Conservation (phyloP, 169 alveolate genomes). For the Babesia sp. region DNA sequence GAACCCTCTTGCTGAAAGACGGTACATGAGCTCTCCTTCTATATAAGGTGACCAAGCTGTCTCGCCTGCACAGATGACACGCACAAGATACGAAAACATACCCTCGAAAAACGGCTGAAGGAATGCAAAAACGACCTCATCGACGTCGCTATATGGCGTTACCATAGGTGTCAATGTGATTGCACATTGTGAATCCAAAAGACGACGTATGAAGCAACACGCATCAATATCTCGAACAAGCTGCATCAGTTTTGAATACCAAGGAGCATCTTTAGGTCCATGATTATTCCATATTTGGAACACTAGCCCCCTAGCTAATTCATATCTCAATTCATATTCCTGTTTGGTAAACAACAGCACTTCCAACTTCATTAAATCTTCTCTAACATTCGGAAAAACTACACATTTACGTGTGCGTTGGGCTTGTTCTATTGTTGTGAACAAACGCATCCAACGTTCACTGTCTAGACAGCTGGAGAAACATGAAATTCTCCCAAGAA, state of each 20-base stretch:
- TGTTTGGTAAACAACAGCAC: conserved; percentile 10
- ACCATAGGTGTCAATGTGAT: conserved; percentile 39
- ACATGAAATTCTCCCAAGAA: not conserved
- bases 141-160: conserved; percentile 60
- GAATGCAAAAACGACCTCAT: conserved; percentile 32
- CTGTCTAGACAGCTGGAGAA: not conserved
- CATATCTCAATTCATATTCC: not conserved
- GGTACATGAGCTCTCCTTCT: conserved; percentile 62
- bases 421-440: not conserved
- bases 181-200: not conserved
- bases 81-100: not conserved
- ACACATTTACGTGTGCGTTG: not conserved
- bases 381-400: conserved; percentile 1
- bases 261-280: conserved; percentile 24
- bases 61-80: conserved; percentile 37
- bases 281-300: not conserved
- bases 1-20: conserved; percentile 64
- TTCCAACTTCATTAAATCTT: conserved; percentile 31
- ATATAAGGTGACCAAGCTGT: conserved; percentile 73
- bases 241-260: conserved; percentile 32
- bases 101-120: conserved; percentile 42
- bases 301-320: conserved; percentile 23
- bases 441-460: conserved; percentile 29
- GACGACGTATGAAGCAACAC: conserved; percentile 18
- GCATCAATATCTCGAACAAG: conserved; percentile 18